Base-by-base conservation (phyloP, 257 asterid genomes). In the Plectranthus barbatus region DNA sequence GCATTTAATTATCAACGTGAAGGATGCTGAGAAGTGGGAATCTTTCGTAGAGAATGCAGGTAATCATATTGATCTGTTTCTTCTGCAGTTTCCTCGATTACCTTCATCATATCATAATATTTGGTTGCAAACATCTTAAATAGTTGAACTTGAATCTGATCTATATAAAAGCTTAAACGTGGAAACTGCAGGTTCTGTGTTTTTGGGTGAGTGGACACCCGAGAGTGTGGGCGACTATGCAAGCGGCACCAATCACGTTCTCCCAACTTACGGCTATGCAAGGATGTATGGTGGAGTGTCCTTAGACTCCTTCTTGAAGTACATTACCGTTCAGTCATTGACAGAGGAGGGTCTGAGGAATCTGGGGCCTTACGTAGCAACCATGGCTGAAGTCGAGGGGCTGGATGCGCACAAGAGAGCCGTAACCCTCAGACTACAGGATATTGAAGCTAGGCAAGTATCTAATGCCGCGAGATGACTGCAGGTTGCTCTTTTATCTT, bases 21-120 rank as follows among this genome's bases (percentile, higher is more conserved):
- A 85, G 78, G 96, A 93, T 80, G 99, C 96, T 71, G 97, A 90
- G 79, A 90, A 84, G 83, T 93, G 97, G 99, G 97, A 90, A 73
- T 62, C 73, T 70, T 84, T 77, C 42, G 75, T 93, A 12, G 91
- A 89, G 84, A 90, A 93, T 82, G 99, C 99, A 77, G 97, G 99
- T 93, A 76, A 57, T 3, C 36, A 33, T 15, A 37, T 44, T 57
- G 47, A 39, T 56, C 57, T 56, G 9, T 19, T 21, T 50, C 39
- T 20, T 66, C 6, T 39, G 49, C 36, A 33, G 14, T 29, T 55
- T 56, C 10, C 40, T 52, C 42, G 9, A 26, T 26, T 26, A 2
- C 5, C 31, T 26, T 5, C 31, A 5, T n/a, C 29, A 1, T 23
- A 21, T 64, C 26, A 31, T 33, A 33, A 12, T 29, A 13, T 17